Evolutionary conservation across 176 grass and related monocot species (phyloP).

Genomic region (Carex scoparia): DNA sequence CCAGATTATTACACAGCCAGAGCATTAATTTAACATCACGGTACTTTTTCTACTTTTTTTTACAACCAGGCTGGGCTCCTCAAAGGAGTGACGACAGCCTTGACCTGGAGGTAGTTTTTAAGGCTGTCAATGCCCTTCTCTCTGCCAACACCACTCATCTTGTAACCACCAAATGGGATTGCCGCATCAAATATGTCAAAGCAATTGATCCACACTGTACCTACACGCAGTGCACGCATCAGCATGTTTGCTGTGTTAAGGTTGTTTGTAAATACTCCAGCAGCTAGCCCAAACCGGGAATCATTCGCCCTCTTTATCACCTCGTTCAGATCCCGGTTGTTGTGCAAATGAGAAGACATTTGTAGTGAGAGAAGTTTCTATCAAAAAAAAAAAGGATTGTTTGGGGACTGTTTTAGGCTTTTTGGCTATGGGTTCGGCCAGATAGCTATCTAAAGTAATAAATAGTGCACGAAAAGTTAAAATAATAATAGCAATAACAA

Average conservation of each 20-base stretch:
- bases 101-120: slow-evolving; percentile 75
- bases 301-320: slow-evolving; percentile 59
- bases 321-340: slow-evolving; percentile 48
- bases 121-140: slow-evolving; percentile 73
- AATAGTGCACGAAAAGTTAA: background rate
- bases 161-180: slow-evolving; percentile 78
- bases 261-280: slow-evolving; percentile 68
- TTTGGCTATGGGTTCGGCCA: background rate
- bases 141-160: slow-evolving; percentile 77
- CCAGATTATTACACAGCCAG: background rate
- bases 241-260: slow-evolving; percentile 58
- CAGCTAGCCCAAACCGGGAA: slow-evolving; percentile 53
- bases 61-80: slow-evolving; percentile 71
- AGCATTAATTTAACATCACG: background rate
- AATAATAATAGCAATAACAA: background rate
- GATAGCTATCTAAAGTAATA: background rate
- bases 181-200: slow-evolving; percentile 71
- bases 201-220: slow-evolving; percentile 72
- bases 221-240: slow-evolving; percentile 52
- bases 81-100: slow-evolving; percentile 61
- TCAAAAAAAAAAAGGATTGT: too few relatives aligned
- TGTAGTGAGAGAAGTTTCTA: too few relatives aligned
- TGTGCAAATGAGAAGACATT: background rate
- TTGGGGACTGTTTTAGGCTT: background rate
- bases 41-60: background rate